Conservation (phyloP, 495 filamentous ascomycete genomes). For the Poronia punctata region DNA sequence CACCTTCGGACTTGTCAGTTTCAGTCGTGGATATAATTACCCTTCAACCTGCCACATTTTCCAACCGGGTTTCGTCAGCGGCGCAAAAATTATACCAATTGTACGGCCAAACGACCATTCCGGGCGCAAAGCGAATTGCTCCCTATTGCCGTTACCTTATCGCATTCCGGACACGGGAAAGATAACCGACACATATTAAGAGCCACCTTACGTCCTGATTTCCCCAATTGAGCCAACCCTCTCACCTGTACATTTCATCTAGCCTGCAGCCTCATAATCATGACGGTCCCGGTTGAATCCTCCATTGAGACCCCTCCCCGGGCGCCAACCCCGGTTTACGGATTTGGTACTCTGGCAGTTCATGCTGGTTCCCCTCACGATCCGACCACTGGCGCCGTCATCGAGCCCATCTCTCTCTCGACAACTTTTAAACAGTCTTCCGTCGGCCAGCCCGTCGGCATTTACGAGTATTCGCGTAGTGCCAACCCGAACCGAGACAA, state of each 20-base stretch:
- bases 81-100: too few relatives aligned
- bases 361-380: slow-evolving; percentile 90
- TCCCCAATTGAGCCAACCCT: too few relatives aligned
- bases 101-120: slow-evolving; percentile 2
- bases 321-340: slow-evolving; percentile 37
- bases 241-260: too few relatives aligned
- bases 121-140: too few relatives aligned
- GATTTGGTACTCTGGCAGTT: slow-evolving; percentile 88
- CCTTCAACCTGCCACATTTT: background rate
- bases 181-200: too few relatives aligned
- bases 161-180: too few relatives aligned
- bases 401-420: slow-evolving; percentile 88
- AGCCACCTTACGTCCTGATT: too few relatives aligned
- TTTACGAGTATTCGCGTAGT: slow-evolving; percentile 85
- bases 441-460: slow-evolving; percentile 77
- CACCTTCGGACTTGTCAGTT: background rate
- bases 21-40: too few relatives aligned
- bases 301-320: slow-evolving; percentile 38
- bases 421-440: slow-evolving; percentile 86
- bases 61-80: background rate
- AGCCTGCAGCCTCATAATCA: too few relatives aligned
- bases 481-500: slow-evolving; percentile 91
- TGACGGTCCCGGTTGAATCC: slow-evolving; percentile 34
- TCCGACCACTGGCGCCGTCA: slow-evolving; percentile 86
- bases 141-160: too few relatives aligned